These are phyloP conservation scores for Backusella tarrabulga DNA, from an alignment of 192 early-diverging fungal genomes.

Conservation along the genomic window DNA sequence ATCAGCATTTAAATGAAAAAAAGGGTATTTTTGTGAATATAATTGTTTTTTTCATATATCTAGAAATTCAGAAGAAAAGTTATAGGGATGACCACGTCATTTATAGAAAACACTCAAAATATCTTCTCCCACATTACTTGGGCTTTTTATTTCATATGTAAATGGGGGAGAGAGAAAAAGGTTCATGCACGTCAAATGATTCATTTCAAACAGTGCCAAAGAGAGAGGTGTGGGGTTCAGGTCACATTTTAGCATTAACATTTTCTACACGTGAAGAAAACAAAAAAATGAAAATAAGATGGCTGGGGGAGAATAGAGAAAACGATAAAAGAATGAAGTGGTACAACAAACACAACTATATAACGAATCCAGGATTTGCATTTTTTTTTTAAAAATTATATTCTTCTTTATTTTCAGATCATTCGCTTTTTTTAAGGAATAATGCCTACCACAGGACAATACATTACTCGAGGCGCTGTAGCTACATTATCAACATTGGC, in stretches of 20 bases:
- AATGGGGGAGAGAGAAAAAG: background rate
- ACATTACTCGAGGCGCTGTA: background rate
- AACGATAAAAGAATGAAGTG: background rate
- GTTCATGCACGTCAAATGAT: conserved; percentile 2
- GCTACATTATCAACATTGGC: background rate
- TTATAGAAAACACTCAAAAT: background rate
- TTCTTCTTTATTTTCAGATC: background rate
- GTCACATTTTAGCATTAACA: background rate
- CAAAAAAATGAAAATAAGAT: background rate
- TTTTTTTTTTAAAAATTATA: background rate
- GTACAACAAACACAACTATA: background rate
- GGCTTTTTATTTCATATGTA: background rate
- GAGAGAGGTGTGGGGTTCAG: background rate
- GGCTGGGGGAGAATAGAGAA: background rate
- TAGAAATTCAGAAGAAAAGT: background rate
- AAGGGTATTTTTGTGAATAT: background rate
- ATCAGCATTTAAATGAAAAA: background rate
- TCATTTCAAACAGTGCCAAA: background rate
- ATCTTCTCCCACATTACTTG: background rate
- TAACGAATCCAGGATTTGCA: background rate
- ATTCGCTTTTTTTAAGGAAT: background rate
- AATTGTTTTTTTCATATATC: background rate
- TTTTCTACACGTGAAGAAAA: conserved; percentile 2
- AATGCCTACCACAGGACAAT: background rate
- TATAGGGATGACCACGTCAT: background rate